Conservation (phyloP, 2,329 filamentous ascomycete species). For the Camptophora hylomeconis region DNA sequence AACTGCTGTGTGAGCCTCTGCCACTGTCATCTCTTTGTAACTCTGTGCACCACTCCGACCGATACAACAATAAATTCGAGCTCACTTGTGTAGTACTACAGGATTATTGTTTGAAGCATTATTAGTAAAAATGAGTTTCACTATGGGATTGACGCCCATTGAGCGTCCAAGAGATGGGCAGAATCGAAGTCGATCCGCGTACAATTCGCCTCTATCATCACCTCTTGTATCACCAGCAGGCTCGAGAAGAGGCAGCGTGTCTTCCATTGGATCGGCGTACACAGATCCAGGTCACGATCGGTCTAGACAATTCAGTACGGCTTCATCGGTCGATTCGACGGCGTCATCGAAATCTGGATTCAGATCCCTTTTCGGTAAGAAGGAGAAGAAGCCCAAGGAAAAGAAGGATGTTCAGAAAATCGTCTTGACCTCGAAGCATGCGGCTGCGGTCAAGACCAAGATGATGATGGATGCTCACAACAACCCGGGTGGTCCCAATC, state of each 20-base stretch:
- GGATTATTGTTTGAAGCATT: no score
- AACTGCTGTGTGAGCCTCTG: no score
- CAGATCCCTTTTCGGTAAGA: neutral
- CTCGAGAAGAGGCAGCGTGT: constrained; percentile 3
- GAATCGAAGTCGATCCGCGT: no score
- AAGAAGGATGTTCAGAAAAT: neutral
- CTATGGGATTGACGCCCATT: no score
- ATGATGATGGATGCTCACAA: constrained; percentile 2
- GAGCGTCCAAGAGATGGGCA: no score
- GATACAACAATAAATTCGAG: no score
- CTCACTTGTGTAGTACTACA: no score
- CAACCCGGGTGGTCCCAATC: neutral
- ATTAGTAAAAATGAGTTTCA: no score
- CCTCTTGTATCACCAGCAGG: constrained; percentile 1
- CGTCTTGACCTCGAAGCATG: constrained; percentile 1
- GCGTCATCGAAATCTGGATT: constrained; percentile 1
- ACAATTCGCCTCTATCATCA: no score
- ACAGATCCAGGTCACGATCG: constrained; percentile 1
- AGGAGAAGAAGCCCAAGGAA: constrained; percentile 2
- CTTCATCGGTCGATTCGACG: neutral
- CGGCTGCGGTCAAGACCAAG: constrained; percentile 2
- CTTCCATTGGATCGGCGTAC: constrained; percentile 3
- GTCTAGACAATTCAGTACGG: constrained; percentile 1
- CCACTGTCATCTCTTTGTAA: no score
- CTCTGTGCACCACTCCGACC: no score